A percentile compares a stretch with the other conserved stretches of the same genome.
Evolutionary conservation across 179 eudicot species (phyloP).

Genomic region (Sideroxylon spinosum): DNA sequence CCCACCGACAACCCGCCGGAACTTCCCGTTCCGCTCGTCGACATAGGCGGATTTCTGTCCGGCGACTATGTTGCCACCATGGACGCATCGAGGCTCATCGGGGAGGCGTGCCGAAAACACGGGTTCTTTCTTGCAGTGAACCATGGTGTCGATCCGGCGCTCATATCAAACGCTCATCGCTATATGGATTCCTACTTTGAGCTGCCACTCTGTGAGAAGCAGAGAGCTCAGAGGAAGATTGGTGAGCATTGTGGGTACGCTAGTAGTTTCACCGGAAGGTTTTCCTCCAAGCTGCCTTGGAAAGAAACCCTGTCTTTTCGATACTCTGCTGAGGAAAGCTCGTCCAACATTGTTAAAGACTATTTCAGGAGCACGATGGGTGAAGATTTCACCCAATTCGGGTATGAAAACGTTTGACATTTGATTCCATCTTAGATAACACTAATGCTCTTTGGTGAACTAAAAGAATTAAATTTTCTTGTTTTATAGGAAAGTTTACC

Average conservation of each 20-base stretch:
- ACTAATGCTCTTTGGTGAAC: no score
- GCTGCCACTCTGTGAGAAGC: conserved; percentile 53
- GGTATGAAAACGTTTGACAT: conserved; percentile 35
- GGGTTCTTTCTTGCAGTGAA: conserved; percentile 72
- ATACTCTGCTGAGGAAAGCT: conserved; percentile 33
- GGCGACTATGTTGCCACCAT: conserved; percentile 31
- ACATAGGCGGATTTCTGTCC: conserved; percentile 57
- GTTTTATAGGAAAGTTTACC: conserved; percentile 48
- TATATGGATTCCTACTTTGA: conserved; percentile 54
- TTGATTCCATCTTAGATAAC: not conserved
- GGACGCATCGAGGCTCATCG: conserved; percentile 43
- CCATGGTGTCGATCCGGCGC: conserved; percentile 51
- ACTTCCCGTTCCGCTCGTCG: conserved; percentile 57
- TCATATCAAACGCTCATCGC: conserved; percentile 54
- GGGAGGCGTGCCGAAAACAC: conserved; percentile 66
- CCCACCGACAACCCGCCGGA: conserved; percentile 37
- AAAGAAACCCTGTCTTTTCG: conserved; percentile 83
- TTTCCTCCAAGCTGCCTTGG: conserved; percentile 84
- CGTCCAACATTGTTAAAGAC: conserved; percentile 39
- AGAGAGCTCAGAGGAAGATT: conserved; percentile 48
- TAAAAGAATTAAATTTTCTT: not conserved
- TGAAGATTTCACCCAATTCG: conserved; percentile 44
- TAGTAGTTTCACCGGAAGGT: conserved; percentile 77
- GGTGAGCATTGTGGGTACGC: conserved; percentile 85
- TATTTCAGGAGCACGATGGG: conserved; percentile 53